Conservation (phyloP, 192 early-diverging fungal species). For the Coemansia sp. region DNA sequence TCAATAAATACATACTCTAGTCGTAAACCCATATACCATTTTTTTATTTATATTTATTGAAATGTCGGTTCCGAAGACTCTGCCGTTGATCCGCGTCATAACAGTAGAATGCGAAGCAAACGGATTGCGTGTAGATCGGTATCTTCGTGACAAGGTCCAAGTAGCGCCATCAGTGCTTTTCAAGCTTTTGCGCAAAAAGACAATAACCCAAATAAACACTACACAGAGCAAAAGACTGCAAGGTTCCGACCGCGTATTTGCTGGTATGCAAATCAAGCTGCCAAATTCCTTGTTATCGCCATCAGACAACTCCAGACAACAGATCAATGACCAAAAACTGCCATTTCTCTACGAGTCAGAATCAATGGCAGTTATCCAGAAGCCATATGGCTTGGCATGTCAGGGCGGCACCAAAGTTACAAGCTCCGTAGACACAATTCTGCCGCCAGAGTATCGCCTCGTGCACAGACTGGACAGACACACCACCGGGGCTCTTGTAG, state of each 20-base stretch:
- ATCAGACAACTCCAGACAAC: background rate
- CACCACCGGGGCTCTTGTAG: slow-evolving; percentile 32
- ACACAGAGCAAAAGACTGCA: slow-evolving; percentile 6
- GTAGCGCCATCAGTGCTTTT: slow-evolving; percentile 21
- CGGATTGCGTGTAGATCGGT: slow-evolving; percentile 29
- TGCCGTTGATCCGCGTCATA: background rate
- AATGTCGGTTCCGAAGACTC: background rate
- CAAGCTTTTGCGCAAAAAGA: slow-evolving; percentile 32
- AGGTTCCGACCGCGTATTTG: slow-evolving; percentile 25
- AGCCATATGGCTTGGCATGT: slow-evolving; percentile 29
- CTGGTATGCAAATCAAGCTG: slow-evolving; percentile 30
- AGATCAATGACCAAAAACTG: slow-evolving; percentile 8
- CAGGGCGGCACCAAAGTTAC: slow-evolving; percentile 27
- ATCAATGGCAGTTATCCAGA: slow-evolving; percentile 22
- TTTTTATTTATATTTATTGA: no score
- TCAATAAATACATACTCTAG: no score
- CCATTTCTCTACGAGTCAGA: slow-evolving; percentile 22
- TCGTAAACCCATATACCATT: no score
- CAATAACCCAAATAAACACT: slow-evolving; percentile 2
- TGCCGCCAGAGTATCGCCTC: slow-evolving; percentile 19
- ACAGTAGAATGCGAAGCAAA: slow-evolving; percentile 20
- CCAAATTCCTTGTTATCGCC: slow-evolving; percentile 14
- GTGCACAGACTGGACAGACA: slow-evolving; percentile 38
- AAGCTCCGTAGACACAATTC: slow-evolving; percentile 21
- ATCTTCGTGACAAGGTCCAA: slow-evolving; percentile 1